Evolutionary conservation across 106 monocot genomes (phyloP).

Genomic region (Amphibolis antarctica): DNA sequence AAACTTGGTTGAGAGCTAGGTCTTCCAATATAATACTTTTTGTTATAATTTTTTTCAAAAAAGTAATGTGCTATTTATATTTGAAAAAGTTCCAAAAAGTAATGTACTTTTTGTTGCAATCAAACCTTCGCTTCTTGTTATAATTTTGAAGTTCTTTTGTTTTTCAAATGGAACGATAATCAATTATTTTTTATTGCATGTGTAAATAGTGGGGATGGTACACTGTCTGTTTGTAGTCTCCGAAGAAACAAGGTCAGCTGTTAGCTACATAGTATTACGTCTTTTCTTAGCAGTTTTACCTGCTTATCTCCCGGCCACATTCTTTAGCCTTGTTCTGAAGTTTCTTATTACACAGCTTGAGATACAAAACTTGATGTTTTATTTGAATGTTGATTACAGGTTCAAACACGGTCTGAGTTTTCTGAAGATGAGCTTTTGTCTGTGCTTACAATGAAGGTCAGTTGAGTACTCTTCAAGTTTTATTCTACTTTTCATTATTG

Average conservation of each 20-base stretch:
- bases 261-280: background rate
- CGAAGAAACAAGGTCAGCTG: slow-evolving; percentile 66
- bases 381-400: slow-evolving; percentile 23
- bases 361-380: too few relatives aligned
- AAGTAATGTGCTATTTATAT: too few relatives aligned
- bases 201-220: slow-evolving; percentile 84
- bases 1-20: background rate
- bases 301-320: background rate
- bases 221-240: slow-evolving; percentile 72
- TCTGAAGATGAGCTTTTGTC: slow-evolving; percentile 94
- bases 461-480: background rate
- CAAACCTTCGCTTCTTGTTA: background rate
- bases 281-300: background rate
- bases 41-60: too few relatives aligned
- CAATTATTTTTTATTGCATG: background rate
- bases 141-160: background rate
- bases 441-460: slow-evolving; percentile 79
- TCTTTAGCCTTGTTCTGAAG: too few relatives aligned
- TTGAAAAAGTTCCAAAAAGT: too few relatives aligned
- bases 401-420: slow-evolving; percentile 60
- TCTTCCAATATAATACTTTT: background rate
- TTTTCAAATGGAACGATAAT: background rate
- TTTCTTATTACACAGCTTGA: too few relatives aligned
- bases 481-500: background rate
- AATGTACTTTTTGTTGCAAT: background rate